Base-by-base conservation (phyloP, 306 rosid genomes). In the Echinosophora koreensis region DNA sequence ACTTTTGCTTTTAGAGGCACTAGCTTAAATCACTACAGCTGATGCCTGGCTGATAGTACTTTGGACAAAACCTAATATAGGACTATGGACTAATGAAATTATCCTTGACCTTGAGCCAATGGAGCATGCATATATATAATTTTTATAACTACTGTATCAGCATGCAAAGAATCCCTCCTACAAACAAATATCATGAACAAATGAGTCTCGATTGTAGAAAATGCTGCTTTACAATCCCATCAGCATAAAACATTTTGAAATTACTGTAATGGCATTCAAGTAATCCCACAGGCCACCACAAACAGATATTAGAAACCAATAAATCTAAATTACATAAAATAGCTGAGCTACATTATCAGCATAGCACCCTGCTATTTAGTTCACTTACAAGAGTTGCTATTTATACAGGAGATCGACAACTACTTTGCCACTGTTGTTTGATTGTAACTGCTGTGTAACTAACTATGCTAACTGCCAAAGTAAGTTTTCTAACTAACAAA, bases 1-100 rank as follows among this genome's bases (percentile, higher is more conserved):
- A 58, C 50, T 61, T 22, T 28, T 14, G 65, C 65, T 38, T 71
- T 27, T 8, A 78, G 69, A 44, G 65, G 28, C 71, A 69, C 46
- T 6, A 38, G 66, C 46, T 27, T 38, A 15, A 60, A 49, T 38
- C 52, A 35, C 68, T 39, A 56, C 39, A 34, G 49, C 12, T 65
- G n/a, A 70, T 30, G 2, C 32, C 32, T 28, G 1, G 22, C 22
- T 12, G 37, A 32, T 49, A 17, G 16, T 76, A 9, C 15, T 9
- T 78, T 37, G n/a, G 15, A 79, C 18, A 41, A 59, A 79, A 61
- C 35, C 46, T 69, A 22, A 22, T 13, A 38, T 56, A 55, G 17
- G 42, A 38, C 6, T 41, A 55, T 42, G 77, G 57, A 34, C 32
- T 51, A 12, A 28, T 13, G 55, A 65, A 38, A 27, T 18, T 27